Base-by-base conservation (phyloP, 371 early-diverging fungal genomes). In the Catenaria anguillulae region DNA sequence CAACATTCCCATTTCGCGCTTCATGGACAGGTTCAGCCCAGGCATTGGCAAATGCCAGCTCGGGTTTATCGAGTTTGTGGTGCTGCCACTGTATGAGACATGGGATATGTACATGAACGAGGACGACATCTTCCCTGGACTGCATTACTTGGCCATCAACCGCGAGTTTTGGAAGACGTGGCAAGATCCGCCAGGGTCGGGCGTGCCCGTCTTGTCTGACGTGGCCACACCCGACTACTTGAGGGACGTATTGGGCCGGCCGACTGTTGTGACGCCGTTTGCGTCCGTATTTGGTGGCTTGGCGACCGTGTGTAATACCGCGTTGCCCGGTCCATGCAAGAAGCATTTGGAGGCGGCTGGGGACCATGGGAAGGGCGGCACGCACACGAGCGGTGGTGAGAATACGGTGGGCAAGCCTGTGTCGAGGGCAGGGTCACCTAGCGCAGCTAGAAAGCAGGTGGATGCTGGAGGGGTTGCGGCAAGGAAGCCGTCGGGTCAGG, bases 1-100 rank as follows among this genome's bases (percentile, higher is more conserved):
- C n/a, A 65, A 65, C 4, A 19, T 73, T 24, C 65, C 70, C 13
- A 60, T 72, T 24, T 71, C 72, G 4, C 34, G 68, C 64, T 77
- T 78, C 62, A 78, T 81, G 78, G 77, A 81, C 62, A 63, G 81
- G 29, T 55, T 62, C n/a, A 73, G 63, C 43, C 72, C 75, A 26
- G 67, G 68, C 33, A 64, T 79, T 3, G 64, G 73, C 0, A 75
- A 77, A 48, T 78, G 75, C 62, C 77, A 73, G 55, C 34, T 73
- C 26, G 79, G 76, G 0, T 78, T 78, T 64, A 76, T 77, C n/a
- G 74, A 77, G 52, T 75, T 70, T 64, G 67, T 78, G n/a, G 77
- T 75, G 5, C 66, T 63, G 13, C 80, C 80, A 36, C 68, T 80
- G 35, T 80, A 70, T 62, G 80, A 80, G 42, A 68, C 67, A 0